Conservation (phyloP, 345 rosid species). For the Eucalyptus pumila region DNA sequence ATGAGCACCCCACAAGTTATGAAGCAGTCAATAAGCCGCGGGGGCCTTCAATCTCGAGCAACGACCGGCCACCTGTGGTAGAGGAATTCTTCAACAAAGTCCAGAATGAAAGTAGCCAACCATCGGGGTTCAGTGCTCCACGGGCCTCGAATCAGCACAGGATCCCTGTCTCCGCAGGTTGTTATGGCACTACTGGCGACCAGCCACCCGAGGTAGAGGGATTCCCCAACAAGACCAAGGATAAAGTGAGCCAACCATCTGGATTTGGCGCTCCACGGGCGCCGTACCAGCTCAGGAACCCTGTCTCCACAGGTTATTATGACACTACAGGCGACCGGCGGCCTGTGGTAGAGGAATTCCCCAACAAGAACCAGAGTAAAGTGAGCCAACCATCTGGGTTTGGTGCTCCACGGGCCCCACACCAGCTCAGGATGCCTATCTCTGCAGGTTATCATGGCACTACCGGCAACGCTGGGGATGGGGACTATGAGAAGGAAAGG, state of each 20-base stretch:
- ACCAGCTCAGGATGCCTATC: not conserved
- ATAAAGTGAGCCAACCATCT: not conserved
- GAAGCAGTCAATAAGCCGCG: not conserved
- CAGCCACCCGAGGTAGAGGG: not conserved
- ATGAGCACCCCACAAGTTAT: not conserved
- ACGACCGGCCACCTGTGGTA: not conserved
- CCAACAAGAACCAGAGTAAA: not conserved
- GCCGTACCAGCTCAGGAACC: not conserved
- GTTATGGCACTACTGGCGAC: not conserved
- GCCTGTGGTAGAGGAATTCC: not conserved
- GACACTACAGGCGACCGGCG: not conserved
- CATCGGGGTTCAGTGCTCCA: not conserved
- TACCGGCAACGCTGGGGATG: not conserved
- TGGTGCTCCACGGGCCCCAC: slow-evolving; percentile 4
- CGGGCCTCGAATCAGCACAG: not conserved
- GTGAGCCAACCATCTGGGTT: not conserved
- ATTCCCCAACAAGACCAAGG: not conserved
- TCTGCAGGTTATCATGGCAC: not conserved
- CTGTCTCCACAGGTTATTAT: not conserved
- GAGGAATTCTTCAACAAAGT: not conserved
- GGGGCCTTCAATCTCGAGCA: not conserved
- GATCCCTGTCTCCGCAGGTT: not conserved
- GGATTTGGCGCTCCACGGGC: slow-evolving; percentile 7
- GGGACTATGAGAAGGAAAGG: not conserved
- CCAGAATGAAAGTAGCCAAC: not conserved